Evolutionary conservation across 345 rosid genomes (phyloP), one percentile per base, ranked within the genome.

Genomic region (Melastoma malabathricum): DNA sequence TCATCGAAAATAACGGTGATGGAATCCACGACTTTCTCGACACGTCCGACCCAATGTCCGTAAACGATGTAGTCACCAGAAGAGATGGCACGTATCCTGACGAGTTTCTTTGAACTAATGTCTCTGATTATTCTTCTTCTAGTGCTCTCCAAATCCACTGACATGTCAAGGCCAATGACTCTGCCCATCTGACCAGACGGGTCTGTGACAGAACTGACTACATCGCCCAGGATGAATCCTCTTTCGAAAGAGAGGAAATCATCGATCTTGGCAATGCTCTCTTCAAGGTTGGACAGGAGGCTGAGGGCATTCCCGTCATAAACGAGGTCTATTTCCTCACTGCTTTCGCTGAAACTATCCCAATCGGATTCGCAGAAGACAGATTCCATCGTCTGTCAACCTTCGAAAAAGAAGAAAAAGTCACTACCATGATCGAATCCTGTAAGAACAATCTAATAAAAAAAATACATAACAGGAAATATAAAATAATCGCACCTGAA

Each of bases 161-260:
- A 34, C 73, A 84, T 72, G 58, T 75, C 63, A 2, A 87, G 56
- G 6, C 71, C 73, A 18, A 72, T 63, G 54, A 87, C 87, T 64
- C 74, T 78, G 22, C 98, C 98, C 75, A 68, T 78, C 67, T 84
- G 98, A 65, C 89, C 95, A 13, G 81, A 79, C 18, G 80, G 81
- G 39, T 86, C 75, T 29, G 67, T 47, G 44, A 59, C 67, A 15
- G 78, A 67, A 68, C 81, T 68, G 59, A 92, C 98, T 44, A 82
- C 67, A 61, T 92, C 98, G 27, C 95, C 98, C 54, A 61, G 72
- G 23, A 54, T 8, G 38, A 82, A 92, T 5, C 79, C 83, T 56
- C 87, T 77, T 68, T 92, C 98, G 45, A 84, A 84, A 4, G 86
- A 82, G 47, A 92, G 82, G 61, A 92, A 81, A 20, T 84, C 95